A percentile compares a stretch with the other conserved stretches of the same genome.
Evolutionary conservation across 257 asterid species (phyloP).

Genomic region (Petunia axillaris): DNA sequence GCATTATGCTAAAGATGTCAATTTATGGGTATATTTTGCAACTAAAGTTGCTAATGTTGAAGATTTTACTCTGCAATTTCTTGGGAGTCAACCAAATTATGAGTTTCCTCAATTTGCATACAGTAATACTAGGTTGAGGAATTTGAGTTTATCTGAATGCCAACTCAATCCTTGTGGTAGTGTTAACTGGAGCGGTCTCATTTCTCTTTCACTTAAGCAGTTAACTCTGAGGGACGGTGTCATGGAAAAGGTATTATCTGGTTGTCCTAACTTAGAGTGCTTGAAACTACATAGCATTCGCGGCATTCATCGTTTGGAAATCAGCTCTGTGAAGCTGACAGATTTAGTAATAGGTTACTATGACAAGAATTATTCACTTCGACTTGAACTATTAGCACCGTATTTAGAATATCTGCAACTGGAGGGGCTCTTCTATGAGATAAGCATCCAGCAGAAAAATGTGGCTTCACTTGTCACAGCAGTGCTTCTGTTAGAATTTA

Average conservation of each 20-base stretch:
- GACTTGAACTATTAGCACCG: not conserved
- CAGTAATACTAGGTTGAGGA: not conserved
- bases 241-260: too few species aligned
- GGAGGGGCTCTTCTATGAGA: not conserved
- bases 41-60: not conserved
- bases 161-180: not conserved
- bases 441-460: not conserved
- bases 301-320: too few species aligned
- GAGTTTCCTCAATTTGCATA: not conserved
- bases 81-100: not conserved
- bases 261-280: too few species aligned
- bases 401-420: not conserved
- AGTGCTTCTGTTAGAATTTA: not conserved
- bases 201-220: not conserved
- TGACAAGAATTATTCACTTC: not conserved
- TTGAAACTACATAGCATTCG: too few species aligned
- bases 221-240: too few species aligned
- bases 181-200: not conserved
- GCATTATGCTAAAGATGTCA: not conserved
- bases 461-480: conserved; percentile 1
- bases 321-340: too few species aligned
- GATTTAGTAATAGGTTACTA: too few species aligned
- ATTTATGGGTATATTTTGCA: conserved; percentile 15
- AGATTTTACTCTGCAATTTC: not conserved
- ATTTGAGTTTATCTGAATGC: not conserved